Evolutionary conservation across 2,329 filamentous ascomycete species (phyloP), one percentile per base, ranked within the genome.

Genomic region (Ophiocordyceps camponoti-saundersi): DNA sequence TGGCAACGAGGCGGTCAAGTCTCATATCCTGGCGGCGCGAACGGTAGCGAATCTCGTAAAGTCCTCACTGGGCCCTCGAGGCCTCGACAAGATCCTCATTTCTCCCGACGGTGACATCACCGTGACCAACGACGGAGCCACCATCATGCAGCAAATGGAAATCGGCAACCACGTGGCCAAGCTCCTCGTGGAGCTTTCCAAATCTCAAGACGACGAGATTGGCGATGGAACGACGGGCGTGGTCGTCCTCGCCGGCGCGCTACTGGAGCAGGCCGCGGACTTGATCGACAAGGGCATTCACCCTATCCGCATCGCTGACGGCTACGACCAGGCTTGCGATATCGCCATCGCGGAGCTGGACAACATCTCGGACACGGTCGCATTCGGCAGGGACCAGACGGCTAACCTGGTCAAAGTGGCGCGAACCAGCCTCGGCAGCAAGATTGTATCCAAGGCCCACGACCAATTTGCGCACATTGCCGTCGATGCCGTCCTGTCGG

Each of bases 241-340:
- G 15, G 92, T 98, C 46, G 93, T 98, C 44, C 71, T 98, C 55
- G 92, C 92, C 15, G 92, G 90, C 53, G 89, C 92, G 51, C 78
- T 98, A 53, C 73, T 98, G 51, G 93, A 98, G 68, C 90, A 96
- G 69, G 92, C 92, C 18, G 87, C 90, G 52, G 92, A 95, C 63
- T 78, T 98, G 56, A 96, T 98, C 64, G 93, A 98, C 75, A 98
- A 98, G 77, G 93, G 92, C 62, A 98, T 98, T 58, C 92, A 98
- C 69, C 92, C 92, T 51, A 98, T 98, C 64, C 77, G 93, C 57
- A 96, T 98, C 68, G 93, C 93, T 53, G 92, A 98, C 66, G 92
- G 92, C 46, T 98, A 95, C 68, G 92, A 98, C 63, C 81, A 94
- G 59, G 92, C 92, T 48, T 98, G 93, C 62, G 93, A 98, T 64